Conservation (phyloP, 2,329 filamentous ascomycete species). For the Penicillium sp. region DNA sequence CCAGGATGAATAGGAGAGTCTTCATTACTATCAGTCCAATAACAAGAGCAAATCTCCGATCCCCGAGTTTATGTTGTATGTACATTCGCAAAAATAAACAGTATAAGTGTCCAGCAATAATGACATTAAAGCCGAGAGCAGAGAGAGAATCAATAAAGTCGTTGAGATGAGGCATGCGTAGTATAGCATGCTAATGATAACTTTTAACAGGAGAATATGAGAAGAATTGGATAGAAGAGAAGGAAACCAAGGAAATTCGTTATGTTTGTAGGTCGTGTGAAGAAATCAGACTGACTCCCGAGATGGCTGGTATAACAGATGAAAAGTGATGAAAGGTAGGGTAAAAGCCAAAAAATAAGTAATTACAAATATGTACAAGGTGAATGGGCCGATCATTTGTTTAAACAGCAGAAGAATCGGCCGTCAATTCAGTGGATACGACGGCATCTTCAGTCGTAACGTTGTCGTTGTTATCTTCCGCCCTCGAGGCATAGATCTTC, state of each 20-base stretch:
- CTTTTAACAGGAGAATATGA: constrained; percentile 19
- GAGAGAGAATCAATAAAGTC: too few relatives aligned
- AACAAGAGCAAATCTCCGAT: too few relatives aligned
- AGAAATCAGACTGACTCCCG: neutral
- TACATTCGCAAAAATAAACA: too few relatives aligned
- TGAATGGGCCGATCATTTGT: neutral
- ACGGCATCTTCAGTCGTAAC: neutral
- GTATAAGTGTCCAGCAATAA: neutral
- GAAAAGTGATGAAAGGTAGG: neutral
- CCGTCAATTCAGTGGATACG: neutral
- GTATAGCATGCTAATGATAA: neutral
- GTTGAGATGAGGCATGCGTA: neutral
- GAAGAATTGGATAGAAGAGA: constrained; percentile 33
- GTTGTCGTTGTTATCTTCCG: constrained; percentile 16
- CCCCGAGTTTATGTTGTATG: too few relatives aligned
- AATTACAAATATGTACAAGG: neutral
- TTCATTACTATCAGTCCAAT: too few relatives aligned
- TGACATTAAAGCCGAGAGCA: too few relatives aligned
- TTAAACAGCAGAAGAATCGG: neutral
- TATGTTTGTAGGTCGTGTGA: neutral
- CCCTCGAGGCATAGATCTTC: constrained; percentile 57
- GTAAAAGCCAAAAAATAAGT: neutral
- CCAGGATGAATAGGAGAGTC: too few relatives aligned
- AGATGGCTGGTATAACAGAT: neutral
- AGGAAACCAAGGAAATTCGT: neutral